Percentiles rank a stretch among this genome's conserved stretches.
Conservation (phyloP, 176 grass and related monocot genomes). For the Elaeis guineensis region DNA sequence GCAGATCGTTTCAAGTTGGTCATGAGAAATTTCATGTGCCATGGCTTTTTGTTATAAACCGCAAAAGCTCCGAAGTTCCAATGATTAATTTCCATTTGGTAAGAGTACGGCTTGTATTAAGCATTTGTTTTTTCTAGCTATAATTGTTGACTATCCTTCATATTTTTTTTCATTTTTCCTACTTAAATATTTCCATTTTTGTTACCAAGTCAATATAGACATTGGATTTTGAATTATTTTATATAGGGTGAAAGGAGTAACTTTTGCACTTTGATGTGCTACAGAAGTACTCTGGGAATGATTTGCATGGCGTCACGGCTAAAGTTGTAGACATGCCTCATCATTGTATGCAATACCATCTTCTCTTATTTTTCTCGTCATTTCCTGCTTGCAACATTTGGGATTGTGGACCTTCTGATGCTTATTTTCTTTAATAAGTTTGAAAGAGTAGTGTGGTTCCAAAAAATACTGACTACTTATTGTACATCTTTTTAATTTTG, state of each 20-base stretch:
- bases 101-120: not conserved
- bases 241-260: constrained; percentile 3
- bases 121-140: no score
- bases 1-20: not conserved
- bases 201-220: not conserved
- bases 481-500: no score
- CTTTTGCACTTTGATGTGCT: constrained; percentile 21
- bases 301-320: constrained; percentile 86
- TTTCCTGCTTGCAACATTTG: not conserved
- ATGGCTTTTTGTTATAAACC: not conserved
- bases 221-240: constrained; percentile 2
- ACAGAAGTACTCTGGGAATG: constrained; percentile 88
- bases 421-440: no score
- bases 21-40: not conserved
- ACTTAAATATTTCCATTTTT: not conserved
- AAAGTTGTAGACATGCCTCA: constrained; percentile 98
- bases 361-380: constrained; percentile 3
- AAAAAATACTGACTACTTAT: no score
- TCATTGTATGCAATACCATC: constrained; percentile 48
- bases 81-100: not conserved
- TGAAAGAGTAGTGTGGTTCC: no score
- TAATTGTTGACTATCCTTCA: not conserved
- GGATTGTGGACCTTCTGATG: no score
- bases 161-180: not conserved
- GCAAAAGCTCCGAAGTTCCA: not conserved